Evolutionary conservation across 495 filamentous ascomycete species (phyloP).

Genomic region (Arthonia radiata): DNA sequence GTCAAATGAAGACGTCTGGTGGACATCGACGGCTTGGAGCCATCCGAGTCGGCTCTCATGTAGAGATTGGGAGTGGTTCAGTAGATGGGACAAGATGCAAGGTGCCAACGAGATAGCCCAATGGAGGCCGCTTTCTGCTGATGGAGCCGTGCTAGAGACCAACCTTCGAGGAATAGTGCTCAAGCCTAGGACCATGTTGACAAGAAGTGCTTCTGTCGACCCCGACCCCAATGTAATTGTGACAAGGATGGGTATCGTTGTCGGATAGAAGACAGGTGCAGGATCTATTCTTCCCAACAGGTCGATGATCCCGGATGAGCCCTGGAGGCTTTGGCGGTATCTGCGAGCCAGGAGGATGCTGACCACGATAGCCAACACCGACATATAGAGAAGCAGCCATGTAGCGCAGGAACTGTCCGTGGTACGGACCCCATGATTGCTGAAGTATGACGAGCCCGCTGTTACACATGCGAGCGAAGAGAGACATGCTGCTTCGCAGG

Average conservation of each 20-base stretch:
- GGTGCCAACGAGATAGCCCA: conserved; percentile 49
- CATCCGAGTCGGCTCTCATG: conserved; percentile 1
- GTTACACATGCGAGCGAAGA: too few species aligned
- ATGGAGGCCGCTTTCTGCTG: conserved; percentile 33
- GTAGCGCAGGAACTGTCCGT: too few species aligned
- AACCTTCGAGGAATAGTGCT: conserved; percentile 48
- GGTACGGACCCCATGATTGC: too few species aligned
- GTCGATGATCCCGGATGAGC: too few species aligned
- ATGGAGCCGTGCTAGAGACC: conserved; percentile 22
- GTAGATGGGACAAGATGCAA: conserved; percentile 20
- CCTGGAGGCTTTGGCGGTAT: too few species aligned
- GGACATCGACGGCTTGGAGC: conserved; percentile 5
- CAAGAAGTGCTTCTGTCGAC: conserved; percentile 30
- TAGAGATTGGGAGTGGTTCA: neutral
- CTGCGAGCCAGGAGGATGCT: too few species aligned
- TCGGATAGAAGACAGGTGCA: conserved; percentile 72
- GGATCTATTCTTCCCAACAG: too few species aligned
- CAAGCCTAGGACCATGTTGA: conserved; percentile 62
- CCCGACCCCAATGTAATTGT: conserved; percentile 46
- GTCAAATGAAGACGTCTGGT: conserved; percentile 2
- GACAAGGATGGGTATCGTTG: conserved; percentile 48
- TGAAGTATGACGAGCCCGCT: too few species aligned
- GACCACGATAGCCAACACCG: too few species aligned
- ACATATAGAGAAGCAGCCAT: too few species aligned
- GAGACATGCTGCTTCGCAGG: too few species aligned